Conservation (phyloP, 2,329 filamentous ascomycete species). For the Pezicula radicicola region DNA sequence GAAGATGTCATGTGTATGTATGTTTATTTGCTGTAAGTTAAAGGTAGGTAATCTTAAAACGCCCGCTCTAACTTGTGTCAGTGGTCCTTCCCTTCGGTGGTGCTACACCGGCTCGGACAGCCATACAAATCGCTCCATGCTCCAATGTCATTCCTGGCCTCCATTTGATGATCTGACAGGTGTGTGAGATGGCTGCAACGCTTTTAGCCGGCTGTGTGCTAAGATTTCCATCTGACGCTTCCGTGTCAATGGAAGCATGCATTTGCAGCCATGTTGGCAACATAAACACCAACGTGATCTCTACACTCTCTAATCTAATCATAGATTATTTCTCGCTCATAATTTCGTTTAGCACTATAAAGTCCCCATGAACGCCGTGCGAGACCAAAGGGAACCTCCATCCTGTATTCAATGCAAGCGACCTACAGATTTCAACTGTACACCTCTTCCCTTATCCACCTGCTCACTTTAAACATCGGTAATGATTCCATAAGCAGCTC, state of each 20-base stretch:
- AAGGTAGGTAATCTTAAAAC: conserved; percentile 6
- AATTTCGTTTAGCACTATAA: no score
- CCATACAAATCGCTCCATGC: neutral
- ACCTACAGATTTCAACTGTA: neutral
- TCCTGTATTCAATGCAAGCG: neutral
- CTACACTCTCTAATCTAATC: no score
- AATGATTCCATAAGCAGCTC: conserved; percentile 50
- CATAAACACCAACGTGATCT: no score
- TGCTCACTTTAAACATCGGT: conserved; percentile 37
- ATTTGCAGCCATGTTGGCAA: no score
- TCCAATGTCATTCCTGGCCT: neutral
- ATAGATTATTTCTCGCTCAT: no score
- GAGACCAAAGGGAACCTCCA: no score
- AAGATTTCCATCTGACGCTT: no score
- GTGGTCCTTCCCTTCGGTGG: neutral
- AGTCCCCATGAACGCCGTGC: no score
- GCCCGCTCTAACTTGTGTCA: neutral
- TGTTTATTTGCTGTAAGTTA: conserved; percentile 4
- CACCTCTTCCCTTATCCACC: neutral
- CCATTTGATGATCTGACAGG: neutral
- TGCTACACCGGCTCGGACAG: neutral
- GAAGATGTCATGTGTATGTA: conserved; percentile 5
- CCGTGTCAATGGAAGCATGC: no score
- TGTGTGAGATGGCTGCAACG: no score
- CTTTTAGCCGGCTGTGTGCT: no score